phyloP scores from a whole-genome alignment of 148 eudicot species.

The Suaeda aralocaspica region DNA sequence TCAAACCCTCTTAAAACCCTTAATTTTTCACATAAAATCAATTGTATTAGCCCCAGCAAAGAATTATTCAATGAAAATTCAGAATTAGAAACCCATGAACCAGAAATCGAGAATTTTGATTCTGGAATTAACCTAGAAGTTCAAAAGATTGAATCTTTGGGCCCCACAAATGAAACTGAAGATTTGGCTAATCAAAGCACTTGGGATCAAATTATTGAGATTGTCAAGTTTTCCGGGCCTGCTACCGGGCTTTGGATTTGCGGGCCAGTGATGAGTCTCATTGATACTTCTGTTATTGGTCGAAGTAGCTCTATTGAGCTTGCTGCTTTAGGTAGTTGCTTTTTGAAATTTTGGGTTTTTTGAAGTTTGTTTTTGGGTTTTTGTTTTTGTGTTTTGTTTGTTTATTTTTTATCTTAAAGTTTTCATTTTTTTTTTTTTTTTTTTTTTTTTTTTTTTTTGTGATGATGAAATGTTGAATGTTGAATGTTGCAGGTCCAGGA shows the following conservation, averaged over 20 bases:
- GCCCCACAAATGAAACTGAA: constrained; percentile 26
- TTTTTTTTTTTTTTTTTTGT: neutral
- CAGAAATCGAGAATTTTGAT: neutral
- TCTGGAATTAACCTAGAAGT: constrained; percentile 2
- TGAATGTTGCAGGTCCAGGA: constrained; percentile 76
- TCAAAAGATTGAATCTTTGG: constrained; percentile 7
- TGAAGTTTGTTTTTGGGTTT: too few relatives aligned
- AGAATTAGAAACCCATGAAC: constrained; percentile 21
- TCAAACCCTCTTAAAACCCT: constrained; percentile 1
- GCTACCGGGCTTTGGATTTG: constrained; percentile 89
- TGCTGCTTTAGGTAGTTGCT: constrained; percentile 62
- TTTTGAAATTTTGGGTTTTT: too few relatives aligned
- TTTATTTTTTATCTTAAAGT: too few relatives aligned
- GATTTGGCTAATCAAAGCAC: constrained; percentile 41
- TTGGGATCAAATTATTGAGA: constrained; percentile 68
- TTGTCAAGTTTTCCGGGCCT: constrained; percentile 81
- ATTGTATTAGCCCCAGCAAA: constrained; percentile 31
- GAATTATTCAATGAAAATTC: constrained; percentile 20
- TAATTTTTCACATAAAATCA: constrained; percentile 6
- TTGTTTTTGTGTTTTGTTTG: too few relatives aligned
- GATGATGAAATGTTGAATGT: constrained; percentile 11
- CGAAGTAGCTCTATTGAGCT: constrained; percentile 73
- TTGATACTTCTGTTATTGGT: constrained; percentile 91
- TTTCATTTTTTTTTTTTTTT: neutral
- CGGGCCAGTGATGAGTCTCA: constrained; percentile 88